A percentile compares a stretch with the other conserved stretches of the same genome.
phyloP scores from a whole-genome alignment of 768 basidiomycete genomes.

The Mycena haematopus region DNA sequence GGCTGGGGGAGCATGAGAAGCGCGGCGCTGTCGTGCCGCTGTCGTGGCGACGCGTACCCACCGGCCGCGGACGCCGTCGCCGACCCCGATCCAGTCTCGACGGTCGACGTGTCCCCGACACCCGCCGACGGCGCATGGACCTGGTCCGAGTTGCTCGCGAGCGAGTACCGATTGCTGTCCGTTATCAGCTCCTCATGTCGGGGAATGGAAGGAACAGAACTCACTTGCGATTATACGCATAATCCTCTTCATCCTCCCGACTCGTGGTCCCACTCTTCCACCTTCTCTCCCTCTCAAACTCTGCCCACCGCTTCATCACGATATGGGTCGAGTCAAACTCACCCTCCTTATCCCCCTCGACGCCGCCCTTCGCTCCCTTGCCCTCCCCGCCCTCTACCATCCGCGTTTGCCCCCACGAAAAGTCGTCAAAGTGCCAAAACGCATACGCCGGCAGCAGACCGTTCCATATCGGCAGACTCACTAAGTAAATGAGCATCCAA shows the following conservation, averaged over 20 bases:
- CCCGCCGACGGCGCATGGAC: constrained; percentile 55
- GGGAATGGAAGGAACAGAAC: constrained; percentile 31
- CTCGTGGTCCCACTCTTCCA: constrained; percentile 91
- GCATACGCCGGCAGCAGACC: constrained; percentile 93
- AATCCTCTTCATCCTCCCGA: constrained; percentile 71
- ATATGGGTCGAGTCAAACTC: constrained; percentile 97
- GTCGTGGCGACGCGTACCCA: constrained; percentile 46
- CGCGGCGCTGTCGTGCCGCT: constrained; percentile 72
- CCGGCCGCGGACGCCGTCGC: constrained; percentile 34
- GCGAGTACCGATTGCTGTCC: constrained; percentile 69
- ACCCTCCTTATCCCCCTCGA: constrained; percentile 94
- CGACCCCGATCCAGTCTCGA: constrained; percentile 47
- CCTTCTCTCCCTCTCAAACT: constrained; percentile 94
- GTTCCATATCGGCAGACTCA: constrained; percentile 97
- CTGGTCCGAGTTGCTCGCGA: constrained; percentile 80
- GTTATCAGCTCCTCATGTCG: constrained; percentile 23
- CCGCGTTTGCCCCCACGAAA: constrained; percentile 96
- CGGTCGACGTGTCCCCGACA: constrained; percentile 60
- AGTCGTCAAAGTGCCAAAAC: constrained; percentile 99
- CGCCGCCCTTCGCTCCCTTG: constrained; percentile 47
- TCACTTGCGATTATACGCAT: constrained; percentile 68
- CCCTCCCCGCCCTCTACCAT: constrained; percentile 73
- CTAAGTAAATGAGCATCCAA: constrained; percentile 95
- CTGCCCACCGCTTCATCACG: constrained; percentile 99
- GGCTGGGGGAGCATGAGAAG: constrained; percentile 80